A percentile compares a stretch with the other conserved stretches of the same genome.
phyloP scores from a whole-genome alignment of 352 stramenopile genomes.

The Globisporangium viniferum region DNA sequence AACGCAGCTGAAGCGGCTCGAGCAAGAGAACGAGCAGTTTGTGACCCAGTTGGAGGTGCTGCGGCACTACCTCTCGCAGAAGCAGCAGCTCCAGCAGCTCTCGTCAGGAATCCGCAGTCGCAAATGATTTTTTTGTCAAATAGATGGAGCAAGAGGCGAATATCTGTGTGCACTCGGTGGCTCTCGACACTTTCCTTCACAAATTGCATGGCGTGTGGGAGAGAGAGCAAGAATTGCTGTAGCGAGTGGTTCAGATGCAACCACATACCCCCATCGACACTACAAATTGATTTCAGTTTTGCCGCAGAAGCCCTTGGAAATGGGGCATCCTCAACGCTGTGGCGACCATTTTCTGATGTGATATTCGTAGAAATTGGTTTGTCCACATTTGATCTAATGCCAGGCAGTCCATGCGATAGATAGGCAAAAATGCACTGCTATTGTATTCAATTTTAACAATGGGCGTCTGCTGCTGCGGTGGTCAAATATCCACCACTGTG shows the following conservation, averaged over 20 bases:
- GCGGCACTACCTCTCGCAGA: slow-evolving; percentile 32
- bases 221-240: no score
- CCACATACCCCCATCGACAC: no score
- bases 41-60: slow-evolving; percentile 35
- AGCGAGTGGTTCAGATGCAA: no score
- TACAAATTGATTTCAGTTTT: no score
- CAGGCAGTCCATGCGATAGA: no score
- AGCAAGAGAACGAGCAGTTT: slow-evolving; percentile 42
- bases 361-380: no score
- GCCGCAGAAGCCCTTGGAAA: no score
- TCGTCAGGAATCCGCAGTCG: neutral
- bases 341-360: no score
- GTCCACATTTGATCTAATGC: no score
- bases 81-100: slow-evolving; percentile 15
- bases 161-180: neutral
- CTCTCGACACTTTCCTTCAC: neutral
- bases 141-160: neutral
- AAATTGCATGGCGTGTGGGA: neutral
- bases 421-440: neutral
- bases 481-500: neutral
- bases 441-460: neutral
- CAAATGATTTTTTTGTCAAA: neutral
- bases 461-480: neutral
- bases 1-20: slow-evolving; percentile 36
- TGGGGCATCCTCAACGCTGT: no score